Evolutionary conservation across 2,329 filamentous ascomycete genomes (phyloP), one percentile per base, ranked within the genome.

Genomic region (Pseudogymnoascus destructans): DNA sequence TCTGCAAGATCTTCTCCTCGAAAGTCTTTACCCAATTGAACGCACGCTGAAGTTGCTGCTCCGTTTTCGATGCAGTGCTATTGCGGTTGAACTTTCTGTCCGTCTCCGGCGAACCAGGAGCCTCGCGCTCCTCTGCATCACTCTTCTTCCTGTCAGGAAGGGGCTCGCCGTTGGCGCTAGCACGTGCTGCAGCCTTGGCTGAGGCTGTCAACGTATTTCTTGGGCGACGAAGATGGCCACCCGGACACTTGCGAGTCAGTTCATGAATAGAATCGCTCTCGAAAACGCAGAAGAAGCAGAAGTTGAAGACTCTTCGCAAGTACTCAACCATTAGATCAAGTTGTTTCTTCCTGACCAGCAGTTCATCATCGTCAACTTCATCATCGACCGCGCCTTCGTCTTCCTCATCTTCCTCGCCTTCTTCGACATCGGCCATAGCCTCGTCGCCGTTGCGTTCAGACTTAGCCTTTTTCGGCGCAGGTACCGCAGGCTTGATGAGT

Each of bases 1-100:
- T 87, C 70, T 96, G 91, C 69, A 89, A 77, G 57, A 98, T 79
- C 74, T 98, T 98, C 68, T 98, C 93, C 69, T 98, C 93, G 67
- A 95, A 98, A 0, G 93, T 97, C 75, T 87, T 95, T 61, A 98
- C 95, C 93, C 95, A 98, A 68, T 97, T 98, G 74, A 90, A 97
- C 0, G 93, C 93, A 59, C 91, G 86, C 67, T 95, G 87, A 11
- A 97, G 81, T 69, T 97, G 93, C 70, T 95, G 89, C 66, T 95
- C 90, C 3, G 84, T 83, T 74, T 95, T 95, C 56, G 79, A 83
- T 21, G 79, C 79, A 13, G 83, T 78, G 60, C 81, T 84, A 46
- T 61, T 66, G 32, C 67, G 65, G 59, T 82, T 79, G 62, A 85
- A 84, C 66, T 89, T 90, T 67, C 87, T 87, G 61, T 93, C 87